These are phyloP conservation scores for Fusarium lyarnte DNA, from an alignment of 2,329 filamentous ascomycete species.

Conservation along the genomic window DNA sequence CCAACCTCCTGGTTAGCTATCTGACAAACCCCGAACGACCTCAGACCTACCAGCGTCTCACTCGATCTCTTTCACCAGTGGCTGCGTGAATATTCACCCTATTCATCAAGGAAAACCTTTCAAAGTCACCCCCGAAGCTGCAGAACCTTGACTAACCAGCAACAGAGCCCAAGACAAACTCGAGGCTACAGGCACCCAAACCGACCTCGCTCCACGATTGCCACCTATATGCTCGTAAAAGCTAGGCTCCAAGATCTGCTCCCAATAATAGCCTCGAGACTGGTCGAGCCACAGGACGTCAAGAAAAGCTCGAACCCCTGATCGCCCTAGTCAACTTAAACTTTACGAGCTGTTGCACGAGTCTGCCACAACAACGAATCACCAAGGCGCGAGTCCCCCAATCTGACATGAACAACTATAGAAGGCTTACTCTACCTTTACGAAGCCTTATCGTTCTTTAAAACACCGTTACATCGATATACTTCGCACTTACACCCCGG, in stretches of 20 bases:
- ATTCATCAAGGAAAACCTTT: fast-evolving
- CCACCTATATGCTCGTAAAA: not conserved
- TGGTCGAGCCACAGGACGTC: not conserved
- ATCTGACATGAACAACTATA: not conserved
- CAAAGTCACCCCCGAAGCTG: not conserved
- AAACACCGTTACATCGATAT: not conserved
- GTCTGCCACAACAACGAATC: not conserved
- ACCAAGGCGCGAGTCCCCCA: not conserved
- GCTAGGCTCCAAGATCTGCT: not conserved
- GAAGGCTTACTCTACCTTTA: not conserved
- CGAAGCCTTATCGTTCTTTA: not conserved
- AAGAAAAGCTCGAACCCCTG: not conserved
- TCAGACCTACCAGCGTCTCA: not conserved
- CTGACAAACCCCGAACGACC: not conserved
- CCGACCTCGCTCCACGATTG: not conserved
- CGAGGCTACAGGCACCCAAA: not conserved
- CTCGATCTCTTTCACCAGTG: not conserved
- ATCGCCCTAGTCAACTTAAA: not conserved
- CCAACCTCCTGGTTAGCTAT: not conserved
- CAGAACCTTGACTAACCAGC: not conserved
- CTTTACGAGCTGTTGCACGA: not conserved
- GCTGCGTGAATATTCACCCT: no score
- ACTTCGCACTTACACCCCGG: not conserved
- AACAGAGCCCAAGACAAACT: not conserved
- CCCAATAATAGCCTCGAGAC: not conserved